Conservation (phyloP, 768 basidiomycete genomes). For the Sarcodon aspratus region DNA sequence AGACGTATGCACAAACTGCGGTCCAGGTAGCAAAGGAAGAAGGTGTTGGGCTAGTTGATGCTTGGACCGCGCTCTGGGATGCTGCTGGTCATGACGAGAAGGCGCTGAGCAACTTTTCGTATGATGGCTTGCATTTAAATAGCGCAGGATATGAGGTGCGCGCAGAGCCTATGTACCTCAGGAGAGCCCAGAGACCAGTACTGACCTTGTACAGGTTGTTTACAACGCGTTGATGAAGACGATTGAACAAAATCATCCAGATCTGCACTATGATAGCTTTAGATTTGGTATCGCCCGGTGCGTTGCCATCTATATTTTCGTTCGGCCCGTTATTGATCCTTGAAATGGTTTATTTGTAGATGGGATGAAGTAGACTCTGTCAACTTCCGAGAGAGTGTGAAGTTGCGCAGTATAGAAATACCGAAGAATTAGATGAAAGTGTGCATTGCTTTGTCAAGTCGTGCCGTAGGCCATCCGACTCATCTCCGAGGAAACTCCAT, state of each 20-base stretch:
- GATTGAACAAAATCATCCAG: conserved; percentile 49
- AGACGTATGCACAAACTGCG: conserved; percentile 61
- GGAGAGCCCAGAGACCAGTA: not conserved
- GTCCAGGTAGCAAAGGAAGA: conserved; percentile 43
- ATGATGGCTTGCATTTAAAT: conserved; percentile 77
- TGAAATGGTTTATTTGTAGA: not conserved
- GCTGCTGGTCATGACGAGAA: conserved; percentile 52
- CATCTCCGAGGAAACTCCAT: no score
- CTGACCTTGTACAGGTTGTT: conserved; percentile 35
- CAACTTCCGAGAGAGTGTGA: not conserved
- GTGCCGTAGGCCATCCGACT: no score
- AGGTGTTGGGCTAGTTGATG: conserved; percentile 55
- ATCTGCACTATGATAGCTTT: conserved; percentile 56
- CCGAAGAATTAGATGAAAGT: no score
- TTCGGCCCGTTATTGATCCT: not conserved
- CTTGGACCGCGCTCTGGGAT: conserved; percentile 68
- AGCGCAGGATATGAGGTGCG: conserved; percentile 63
- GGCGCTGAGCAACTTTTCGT: conserved; percentile 37
- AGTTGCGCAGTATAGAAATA: no score
- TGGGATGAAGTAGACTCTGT: not conserved
- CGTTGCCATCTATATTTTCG: conserved; percentile 12
- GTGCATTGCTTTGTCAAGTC: no score
- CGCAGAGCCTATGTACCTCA: not conserved
- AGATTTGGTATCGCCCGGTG: conserved; percentile 48
- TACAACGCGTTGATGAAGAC: conserved; percentile 50